A percentile compares a stretch with the other conserved stretches of the same genome.
Conservation (phyloP, 2,329 filamentous ascomycete species). For the Peltaster fructicola region DNA sequence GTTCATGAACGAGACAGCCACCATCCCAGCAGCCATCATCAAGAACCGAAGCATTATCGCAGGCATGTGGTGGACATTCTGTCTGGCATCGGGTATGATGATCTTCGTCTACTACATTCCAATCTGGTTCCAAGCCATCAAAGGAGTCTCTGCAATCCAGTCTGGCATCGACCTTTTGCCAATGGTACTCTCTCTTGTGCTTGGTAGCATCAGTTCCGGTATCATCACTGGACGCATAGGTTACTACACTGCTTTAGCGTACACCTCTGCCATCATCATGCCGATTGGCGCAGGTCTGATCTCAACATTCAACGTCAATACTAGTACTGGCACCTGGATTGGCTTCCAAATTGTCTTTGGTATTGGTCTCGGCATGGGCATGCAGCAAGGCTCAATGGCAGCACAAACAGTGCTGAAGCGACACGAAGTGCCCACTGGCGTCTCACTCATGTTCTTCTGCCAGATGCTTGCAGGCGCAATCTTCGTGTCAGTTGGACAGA, state of each 20-base stretch:
- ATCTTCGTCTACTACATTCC: slow-evolving; percentile 27
- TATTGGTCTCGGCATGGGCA: slow-evolving; percentile 23
- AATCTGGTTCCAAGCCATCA: slow-evolving; percentile 33
- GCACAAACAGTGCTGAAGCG: slow-evolving; percentile 21
- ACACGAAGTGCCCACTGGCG: slow-evolving; percentile 22
- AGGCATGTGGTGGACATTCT: slow-evolving; percentile 23
- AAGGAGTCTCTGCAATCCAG: slow-evolving; percentile 25
- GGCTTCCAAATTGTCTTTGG: slow-evolving; percentile 31
- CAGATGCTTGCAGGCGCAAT: slow-evolving; percentile 27
- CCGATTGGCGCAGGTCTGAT: slow-evolving; percentile 26
- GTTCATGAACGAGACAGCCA: slow-evolving; percentile 24
- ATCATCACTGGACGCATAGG: slow-evolving; percentile 21
- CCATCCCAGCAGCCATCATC: slow-evolving; percentile 26
- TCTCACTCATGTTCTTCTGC: slow-evolving; percentile 25
- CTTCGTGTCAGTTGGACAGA: slow-evolving; percentile 25
- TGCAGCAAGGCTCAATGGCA: slow-evolving; percentile 25
- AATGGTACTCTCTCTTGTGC: slow-evolving; percentile 27
- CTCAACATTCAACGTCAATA: slow-evolving; percentile 22
- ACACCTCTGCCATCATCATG: slow-evolving; percentile 21
- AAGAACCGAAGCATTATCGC: slow-evolving; percentile 25
- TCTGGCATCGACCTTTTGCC: slow-evolving; percentile 32
- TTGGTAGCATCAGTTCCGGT: slow-evolving; percentile 23
- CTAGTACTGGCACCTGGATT: slow-evolving; percentile 25
- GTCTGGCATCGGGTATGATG: slow-evolving; percentile 27
- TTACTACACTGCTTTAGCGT: slow-evolving; percentile 31